A percentile compares a stretch with the other conserved stretches of the same genome.
Evolutionary conservation across 306 rosid genomes (phyloP).

Genomic region (Pyrus bretschneideri): DNA sequence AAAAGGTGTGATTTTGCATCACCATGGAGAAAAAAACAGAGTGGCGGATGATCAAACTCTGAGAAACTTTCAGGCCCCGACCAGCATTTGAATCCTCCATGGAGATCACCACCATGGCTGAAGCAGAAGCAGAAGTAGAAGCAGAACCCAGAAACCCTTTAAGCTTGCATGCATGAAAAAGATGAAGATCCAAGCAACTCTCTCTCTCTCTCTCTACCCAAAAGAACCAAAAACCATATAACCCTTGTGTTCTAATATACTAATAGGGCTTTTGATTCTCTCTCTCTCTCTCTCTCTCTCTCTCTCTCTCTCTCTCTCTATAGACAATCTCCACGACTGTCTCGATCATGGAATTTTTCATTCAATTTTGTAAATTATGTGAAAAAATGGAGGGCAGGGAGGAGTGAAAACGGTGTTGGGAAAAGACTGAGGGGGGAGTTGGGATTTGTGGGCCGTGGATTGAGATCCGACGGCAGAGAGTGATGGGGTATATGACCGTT

Average conservation of each 20-base stretch:
- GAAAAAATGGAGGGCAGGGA: constrained; percentile 12
- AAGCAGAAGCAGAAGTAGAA: constrained; percentile 21
- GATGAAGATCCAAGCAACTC: constrained; percentile 1
- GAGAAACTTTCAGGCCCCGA: constrained; percentile 49
- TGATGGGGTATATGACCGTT: constrained; percentile 64
- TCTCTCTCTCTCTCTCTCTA: constrained; percentile 5
- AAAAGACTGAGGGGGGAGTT: constrained; percentile 2
- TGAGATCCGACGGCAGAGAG: constrained; percentile 51
- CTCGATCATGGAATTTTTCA: constrained; percentile 38
- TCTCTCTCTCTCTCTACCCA: constrained; percentile 21
- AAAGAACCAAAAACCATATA: constrained; percentile 41
- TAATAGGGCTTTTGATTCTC: not conserved
- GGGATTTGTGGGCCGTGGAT: constrained; percentile 35
- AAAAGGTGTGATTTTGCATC: constrained; percentile 23
- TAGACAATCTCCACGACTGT: constrained; percentile 30
- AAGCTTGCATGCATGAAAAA: constrained; percentile 32
- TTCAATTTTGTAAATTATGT: constrained; percentile 36
- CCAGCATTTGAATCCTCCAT: constrained; percentile 50
- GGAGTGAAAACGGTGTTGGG: constrained; percentile 22
- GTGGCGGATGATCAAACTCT: constrained; percentile 37
- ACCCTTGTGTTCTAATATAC: constrained; percentile 32
- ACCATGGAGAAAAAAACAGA: constrained; percentile 7
- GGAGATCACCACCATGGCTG: constrained; percentile 40
- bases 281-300: constrained; percentile 13
- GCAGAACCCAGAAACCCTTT: constrained; percentile 16